phyloP scores from a whole-genome alignment of 192 early-diverging fungal genomes.

The Paraglomus occultum region DNA sequence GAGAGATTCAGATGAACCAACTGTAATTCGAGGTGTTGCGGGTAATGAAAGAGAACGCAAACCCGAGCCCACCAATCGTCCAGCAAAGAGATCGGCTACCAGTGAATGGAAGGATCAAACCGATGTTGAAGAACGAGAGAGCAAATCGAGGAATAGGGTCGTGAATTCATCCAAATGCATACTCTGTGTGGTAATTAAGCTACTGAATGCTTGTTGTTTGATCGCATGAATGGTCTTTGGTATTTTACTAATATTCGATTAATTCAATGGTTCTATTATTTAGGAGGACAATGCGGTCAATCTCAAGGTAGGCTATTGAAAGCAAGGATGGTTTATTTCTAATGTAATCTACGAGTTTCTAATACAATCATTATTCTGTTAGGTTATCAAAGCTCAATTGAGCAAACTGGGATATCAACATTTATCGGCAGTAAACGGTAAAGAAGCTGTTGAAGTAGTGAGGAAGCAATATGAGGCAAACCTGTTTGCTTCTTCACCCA shows the following conservation, averaged over 20 bases:
- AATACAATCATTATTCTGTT: constrained; percentile 5
- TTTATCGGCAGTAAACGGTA: constrained; percentile 52
- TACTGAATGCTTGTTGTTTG: background rate
- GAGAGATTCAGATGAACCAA: too few relatives aligned
- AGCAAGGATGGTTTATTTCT: too few relatives aligned
- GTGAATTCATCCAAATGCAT: constrained; percentile 4
- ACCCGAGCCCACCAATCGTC: background rate
- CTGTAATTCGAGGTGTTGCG: background rate
- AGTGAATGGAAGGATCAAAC: background rate
- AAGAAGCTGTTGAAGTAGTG: constrained; percentile 53
- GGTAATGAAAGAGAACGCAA: background rate
- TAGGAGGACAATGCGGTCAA: constrained; percentile 59
- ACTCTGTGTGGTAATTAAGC: constrained; percentile 7
- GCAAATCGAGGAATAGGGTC: background rate
- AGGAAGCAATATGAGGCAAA: constrained; percentile 25
- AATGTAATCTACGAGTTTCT: background rate
- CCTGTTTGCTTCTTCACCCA: background rate
- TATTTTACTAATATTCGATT: constrained; percentile 29
- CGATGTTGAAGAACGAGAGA: background rate
- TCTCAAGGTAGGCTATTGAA: constrained; percentile 35
- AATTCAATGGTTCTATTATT: constrained; percentile 29
- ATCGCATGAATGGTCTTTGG: background rate
- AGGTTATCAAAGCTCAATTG: constrained; percentile 56
- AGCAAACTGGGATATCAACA: constrained; percentile 50
- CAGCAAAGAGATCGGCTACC: constrained; percentile 1